Percentiles rank a stretch among this genome's conserved stretches.
phyloP scores from a whole-genome alignment of 768 basidiomycete genomes.

The Mycena epipterygia region DNA sequence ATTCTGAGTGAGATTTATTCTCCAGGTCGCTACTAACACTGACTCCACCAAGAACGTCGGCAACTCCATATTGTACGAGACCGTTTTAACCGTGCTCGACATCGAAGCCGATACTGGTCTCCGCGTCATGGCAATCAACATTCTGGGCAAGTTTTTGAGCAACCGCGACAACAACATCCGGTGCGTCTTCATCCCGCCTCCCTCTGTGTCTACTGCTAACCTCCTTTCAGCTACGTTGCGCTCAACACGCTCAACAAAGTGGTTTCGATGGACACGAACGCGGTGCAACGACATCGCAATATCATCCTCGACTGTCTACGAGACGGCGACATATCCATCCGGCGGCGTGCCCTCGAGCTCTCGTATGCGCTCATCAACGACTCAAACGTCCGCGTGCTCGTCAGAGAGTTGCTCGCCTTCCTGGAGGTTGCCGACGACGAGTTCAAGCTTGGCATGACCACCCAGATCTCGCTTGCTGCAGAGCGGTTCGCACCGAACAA shows the following conservation, averaged over 20 bases:
- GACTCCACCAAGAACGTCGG: constrained; percentile 98
- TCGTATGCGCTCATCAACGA: constrained; percentile 98
- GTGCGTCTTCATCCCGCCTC: constrained; percentile 54
- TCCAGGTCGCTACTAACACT: constrained; percentile 97
- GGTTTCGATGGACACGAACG: constrained; percentile 97
- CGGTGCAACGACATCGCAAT: constrained; percentile 97
- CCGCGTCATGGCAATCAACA: constrained; percentile 99
- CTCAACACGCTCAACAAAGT: constrained; percentile 99
- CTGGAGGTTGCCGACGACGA: constrained; percentile 98
- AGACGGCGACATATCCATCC: constrained; percentile 99
- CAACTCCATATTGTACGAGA: constrained; percentile 97
- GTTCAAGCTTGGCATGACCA: constrained; percentile 98
- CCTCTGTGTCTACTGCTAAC: constrained; percentile 1
- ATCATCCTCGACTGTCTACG: constrained; percentile 99
- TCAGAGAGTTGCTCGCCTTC: constrained; percentile 94
- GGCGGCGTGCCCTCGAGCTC: constrained; percentile 94
- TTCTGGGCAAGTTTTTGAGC: constrained; percentile 96
- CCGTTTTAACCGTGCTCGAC: constrained; percentile 94
- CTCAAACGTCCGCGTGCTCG: constrained; percentile 91
- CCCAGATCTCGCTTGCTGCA: constrained; percentile 95
- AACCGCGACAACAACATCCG: constrained; percentile 99
- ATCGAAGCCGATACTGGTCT: constrained; percentile 97
- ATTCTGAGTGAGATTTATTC: not conserved
- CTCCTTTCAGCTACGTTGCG: constrained; percentile 85
- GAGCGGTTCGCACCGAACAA: constrained; percentile 98